Base-by-base conservation (phyloP, 805 yeast species). In the Saccharomycopsis amapae region DNA sequence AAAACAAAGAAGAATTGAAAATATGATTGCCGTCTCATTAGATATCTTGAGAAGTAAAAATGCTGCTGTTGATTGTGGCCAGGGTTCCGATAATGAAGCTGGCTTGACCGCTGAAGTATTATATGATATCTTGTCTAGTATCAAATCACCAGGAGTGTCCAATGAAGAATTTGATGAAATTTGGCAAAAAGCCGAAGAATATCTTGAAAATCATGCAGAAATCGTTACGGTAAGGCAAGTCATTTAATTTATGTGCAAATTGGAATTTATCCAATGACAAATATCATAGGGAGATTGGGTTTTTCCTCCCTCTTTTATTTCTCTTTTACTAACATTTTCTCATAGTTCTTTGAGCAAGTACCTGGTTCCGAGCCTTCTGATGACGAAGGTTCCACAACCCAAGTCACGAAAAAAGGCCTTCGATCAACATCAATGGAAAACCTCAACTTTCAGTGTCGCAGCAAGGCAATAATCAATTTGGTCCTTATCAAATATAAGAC, bases 191-290 rank as follows among this genome's bases (percentile, higher is more conserved):
- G 81, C 81, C n/a, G 58, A 79, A 2, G 59, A 66, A 30, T 81
- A 78, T 55, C 69, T 86, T 52, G 75, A 76, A 51, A 70, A 67
- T 46, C 83, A 81, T 65, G 81, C 84, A 36, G 85, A 79, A 61
- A 72, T 49, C 15, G 32, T 81, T 59, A 77, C 73, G 65, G 82
- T 83, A 75, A 81, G 93, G 85, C 85, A 79, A 73, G 85, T 79
- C 57, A 60, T 61, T 55, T 45, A 26, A 26, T 26, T 26, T 26
- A 9, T 26, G 30, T 26, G 7, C 12, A 9, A 26, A 9, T 9
- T 26, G 12, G 7, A 26, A 26, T 26, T 26, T 26, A 26, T 9
- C 7, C 30, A 26, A 7, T 26, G 30, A 26, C 7, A 26, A 9
- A 9, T 26, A 26, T 26, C 30, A 26, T 26, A n/a, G n/a, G n/a